These are phyloP conservation scores for Prunus dulcis DNA, from an alignment of 306 rosid genomes.

Conservation along the genomic window DNA sequence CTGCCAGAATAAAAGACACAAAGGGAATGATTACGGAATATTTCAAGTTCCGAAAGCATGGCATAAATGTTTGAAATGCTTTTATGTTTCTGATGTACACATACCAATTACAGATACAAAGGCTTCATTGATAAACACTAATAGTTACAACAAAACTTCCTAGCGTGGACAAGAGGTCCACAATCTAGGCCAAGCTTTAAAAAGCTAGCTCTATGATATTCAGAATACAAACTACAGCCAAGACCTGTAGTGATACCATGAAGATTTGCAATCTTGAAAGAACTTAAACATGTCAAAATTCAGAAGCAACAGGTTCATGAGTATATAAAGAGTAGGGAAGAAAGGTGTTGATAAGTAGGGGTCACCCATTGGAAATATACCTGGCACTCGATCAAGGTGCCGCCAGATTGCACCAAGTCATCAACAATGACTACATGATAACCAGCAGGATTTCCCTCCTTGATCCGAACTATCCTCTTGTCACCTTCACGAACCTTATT, in stretches of 20 bases:
- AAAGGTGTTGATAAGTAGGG: not conserved
- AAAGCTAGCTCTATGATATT: not conserved
- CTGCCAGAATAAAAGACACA: conserved; percentile 31
- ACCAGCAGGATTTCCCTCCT: conserved; percentile 88
- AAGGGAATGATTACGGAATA: not conserved
- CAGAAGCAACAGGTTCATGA: not conserved
- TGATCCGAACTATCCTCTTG: conserved; percentile 88
- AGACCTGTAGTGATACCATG: not conserved
- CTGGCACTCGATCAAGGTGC: conserved; percentile 95
- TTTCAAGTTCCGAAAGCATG: conserved; percentile 11
- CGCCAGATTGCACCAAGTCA: conserved; percentile 97
- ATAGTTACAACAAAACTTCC: not conserved
- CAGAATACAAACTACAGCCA: not conserved
- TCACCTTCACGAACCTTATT: conserved; percentile 93
- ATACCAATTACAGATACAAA: not conserved
- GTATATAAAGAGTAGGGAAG: not conserved
- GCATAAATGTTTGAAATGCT: not conserved
- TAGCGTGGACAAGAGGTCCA: not conserved
- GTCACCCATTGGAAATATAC: conserved; percentile 32
- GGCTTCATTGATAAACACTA: not conserved
- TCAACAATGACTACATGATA: conserved; percentile 91
- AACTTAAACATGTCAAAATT: not conserved
- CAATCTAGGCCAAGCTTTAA: not conserved
- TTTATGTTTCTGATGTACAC: not conserved
- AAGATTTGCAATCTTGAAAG: not conserved